Evolutionary conservation across 1,284 basidiomycete genomes (phyloP).

Genomic region (Chondrostereum purpureum): DNA sequence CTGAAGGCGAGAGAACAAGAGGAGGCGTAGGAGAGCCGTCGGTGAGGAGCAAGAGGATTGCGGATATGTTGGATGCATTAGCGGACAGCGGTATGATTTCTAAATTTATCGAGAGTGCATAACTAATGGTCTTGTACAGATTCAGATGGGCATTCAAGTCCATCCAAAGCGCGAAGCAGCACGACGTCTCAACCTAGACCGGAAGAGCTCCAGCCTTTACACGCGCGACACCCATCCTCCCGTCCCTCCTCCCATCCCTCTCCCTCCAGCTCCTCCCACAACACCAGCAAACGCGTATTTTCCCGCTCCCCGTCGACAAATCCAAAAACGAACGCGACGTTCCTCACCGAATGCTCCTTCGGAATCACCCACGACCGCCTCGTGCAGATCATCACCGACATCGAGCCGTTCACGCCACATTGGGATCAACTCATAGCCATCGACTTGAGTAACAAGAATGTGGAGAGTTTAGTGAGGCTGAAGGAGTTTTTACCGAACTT

Average conservation of each 20-base stretch:
- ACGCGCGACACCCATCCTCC: slow-evolving; percentile 32
- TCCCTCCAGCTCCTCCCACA: too few relatives aligned
- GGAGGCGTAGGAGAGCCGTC: slow-evolving; percentile 45
- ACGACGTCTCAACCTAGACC: slow-evolving; percentile 27
- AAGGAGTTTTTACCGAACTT: slow-evolving; percentile 95
- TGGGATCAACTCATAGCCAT: slow-evolving; percentile 83
- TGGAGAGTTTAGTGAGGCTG: slow-evolving; percentile 87
- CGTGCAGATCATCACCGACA: slow-evolving; percentile 90
- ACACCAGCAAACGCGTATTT: slow-evolving; percentile 36
- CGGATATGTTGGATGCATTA: slow-evolving; percentile 67
- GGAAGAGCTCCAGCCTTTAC: slow-evolving; percentile 42
- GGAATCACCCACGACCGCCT: slow-evolving; percentile 86
- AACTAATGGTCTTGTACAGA: slow-evolving; percentile 7
- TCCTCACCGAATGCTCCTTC: slow-evolving; percentile 93
- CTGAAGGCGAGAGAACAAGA: too few relatives aligned
- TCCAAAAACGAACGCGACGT: slow-evolving; percentile 77
- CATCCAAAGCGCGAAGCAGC: slow-evolving; percentile 63
- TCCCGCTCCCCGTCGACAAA: slow-evolving; percentile 42
- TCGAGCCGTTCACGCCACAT: slow-evolving; percentile 90
- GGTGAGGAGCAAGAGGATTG: slow-evolving; percentile 70
- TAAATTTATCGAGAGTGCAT: slow-evolving; percentile 1
- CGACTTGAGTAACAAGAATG: slow-evolving; percentile 71
- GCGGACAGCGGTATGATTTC: slow-evolving; percentile 53
- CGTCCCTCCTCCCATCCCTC: too few relatives aligned
- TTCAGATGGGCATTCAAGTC: too few relatives aligned